Evolutionary conservation across 2,329 filamentous ascomycete genomes (phyloP).

Genomic region (Exophiala spinifera): DNA sequence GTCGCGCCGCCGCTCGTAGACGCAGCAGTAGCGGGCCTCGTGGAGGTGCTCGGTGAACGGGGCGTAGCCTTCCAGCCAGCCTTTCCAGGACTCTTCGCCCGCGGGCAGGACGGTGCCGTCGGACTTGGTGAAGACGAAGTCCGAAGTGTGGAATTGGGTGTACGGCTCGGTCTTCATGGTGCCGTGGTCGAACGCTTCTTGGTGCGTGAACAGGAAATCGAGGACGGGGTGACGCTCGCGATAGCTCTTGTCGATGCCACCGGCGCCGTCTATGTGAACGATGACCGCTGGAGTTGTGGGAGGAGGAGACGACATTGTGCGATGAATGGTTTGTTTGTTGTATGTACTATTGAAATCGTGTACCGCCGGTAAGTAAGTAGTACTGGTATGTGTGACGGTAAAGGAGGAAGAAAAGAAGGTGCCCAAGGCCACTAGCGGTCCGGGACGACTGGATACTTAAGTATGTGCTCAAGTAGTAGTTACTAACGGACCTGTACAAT

Average conservation of each 20-base stretch:
- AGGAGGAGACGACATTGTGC: conserved; percentile 4
- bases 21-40: conserved; percentile 10
- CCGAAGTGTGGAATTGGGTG: conserved; percentile 6
- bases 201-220: conserved; percentile 7
- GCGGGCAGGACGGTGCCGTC: conserved; percentile 11
- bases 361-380: too few species aligned
- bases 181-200: conserved; percentile 5
- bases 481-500: too few species aligned
- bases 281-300: conserved; percentile 2
- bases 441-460: too few species aligned
- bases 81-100: conserved; percentile 17
- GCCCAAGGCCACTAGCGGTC: too few species aligned
- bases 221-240: conserved; percentile 9
- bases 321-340: too few species aligned
- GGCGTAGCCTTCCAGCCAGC: conserved; percentile 5
- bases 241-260: neutral
- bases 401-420: too few species aligned
- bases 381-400: too few species aligned
- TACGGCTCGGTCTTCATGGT: conserved; percentile 8
- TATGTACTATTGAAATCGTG: too few species aligned
- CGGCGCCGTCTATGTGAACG: neutral
- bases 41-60: conserved; percentile 15
- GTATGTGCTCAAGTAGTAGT: too few species aligned
- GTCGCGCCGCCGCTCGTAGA: conserved; percentile 7
- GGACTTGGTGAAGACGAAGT: conserved; percentile 16